Evolutionary conservation across 306 rosid species (phyloP).

Genomic region (Hippophae gyantsensis): DNA sequence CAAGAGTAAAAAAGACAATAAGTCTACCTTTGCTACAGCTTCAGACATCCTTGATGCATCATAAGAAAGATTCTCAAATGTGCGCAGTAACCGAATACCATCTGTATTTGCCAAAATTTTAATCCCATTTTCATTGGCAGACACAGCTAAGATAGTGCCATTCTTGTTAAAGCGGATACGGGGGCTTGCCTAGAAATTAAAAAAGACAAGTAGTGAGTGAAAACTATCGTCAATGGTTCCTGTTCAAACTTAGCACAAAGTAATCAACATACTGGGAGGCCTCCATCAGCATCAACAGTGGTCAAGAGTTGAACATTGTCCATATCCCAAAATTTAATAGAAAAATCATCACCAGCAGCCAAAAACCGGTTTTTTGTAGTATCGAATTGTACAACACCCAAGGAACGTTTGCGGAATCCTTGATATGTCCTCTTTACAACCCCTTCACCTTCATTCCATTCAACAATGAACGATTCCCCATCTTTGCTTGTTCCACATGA

Average conservation of each 20-base stretch:
- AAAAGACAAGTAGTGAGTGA: conserved; percentile 23
- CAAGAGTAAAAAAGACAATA: conserved; percentile 8
- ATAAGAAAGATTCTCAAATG: conserved; percentile 61
- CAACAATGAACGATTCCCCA: conserved; percentile 87
- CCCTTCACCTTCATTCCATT: conserved; percentile 97
- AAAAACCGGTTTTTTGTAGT: conserved; percentile 82
- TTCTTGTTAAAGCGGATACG: conserved; percentile 96
- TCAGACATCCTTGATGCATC: conserved; percentile 76
- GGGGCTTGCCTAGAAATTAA: conserved; percentile 69
- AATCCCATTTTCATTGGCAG: conserved; percentile 82
- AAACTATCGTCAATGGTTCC: conserved; percentile 5
- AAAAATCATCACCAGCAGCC: conserved; percentile 93
- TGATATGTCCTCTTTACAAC: conserved; percentile 83
- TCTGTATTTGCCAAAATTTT: conserved; percentile 74
- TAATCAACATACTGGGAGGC: conserved; percentile 70
- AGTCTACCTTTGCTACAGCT: conserved; percentile 71
- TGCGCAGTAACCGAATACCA: conserved; percentile 50
- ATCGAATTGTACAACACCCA: conserved; percentile 85
- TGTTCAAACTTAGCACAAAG: conserved; percentile 10
- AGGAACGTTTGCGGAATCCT: conserved; percentile 88
- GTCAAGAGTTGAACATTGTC: conserved; percentile 73
- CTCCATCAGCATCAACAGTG: conserved; percentile 88
- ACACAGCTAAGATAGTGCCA: conserved; percentile 84
- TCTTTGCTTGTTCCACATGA: conserved; percentile 96
- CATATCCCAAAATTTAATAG: conserved; percentile 97